Percentiles rank a stretch among this genome's conserved stretches.
Evolutionary conservation across 192 early-diverging fungal species (phyloP).

Genomic region (Chytriomyces sp.): DNA sequence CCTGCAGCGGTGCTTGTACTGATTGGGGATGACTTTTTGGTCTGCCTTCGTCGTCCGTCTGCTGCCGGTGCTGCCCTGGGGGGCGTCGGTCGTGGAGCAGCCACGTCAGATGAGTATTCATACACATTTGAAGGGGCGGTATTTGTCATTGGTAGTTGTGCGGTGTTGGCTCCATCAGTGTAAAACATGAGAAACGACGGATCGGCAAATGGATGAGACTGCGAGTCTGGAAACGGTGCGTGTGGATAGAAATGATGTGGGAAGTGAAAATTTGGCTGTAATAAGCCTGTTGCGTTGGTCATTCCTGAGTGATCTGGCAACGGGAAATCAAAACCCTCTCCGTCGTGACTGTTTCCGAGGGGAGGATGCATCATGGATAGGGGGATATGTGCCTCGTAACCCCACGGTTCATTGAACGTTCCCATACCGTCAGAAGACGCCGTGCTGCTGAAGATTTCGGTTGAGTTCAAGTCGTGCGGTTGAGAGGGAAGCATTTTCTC

Average conservation of each 20-base stretch:
- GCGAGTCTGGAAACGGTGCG: not conserved
- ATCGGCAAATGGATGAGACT: not conserved
- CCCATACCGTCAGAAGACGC: slow-evolving; percentile 17
- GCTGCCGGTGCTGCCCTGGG: too few relatives aligned
- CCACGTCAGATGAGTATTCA: too few relatives aligned
- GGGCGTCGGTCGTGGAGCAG: too few relatives aligned
- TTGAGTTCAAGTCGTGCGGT: not conserved
- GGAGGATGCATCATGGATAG: slow-evolving; percentile 36
- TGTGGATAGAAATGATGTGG: slow-evolving; percentile 21
- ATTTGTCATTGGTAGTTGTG: not conserved
- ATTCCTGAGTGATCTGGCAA: too few relatives aligned
- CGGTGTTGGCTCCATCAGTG: not conserved
- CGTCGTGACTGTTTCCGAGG: not conserved
- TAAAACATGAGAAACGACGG: slow-evolving; percentile 20
- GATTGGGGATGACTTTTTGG: not conserved
- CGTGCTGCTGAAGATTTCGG: not conserved
- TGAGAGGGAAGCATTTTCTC: not conserved
- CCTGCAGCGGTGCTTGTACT: not conserved
- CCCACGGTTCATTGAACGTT: not conserved
- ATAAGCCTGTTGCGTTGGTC: not conserved
- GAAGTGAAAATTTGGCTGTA: slow-evolving; percentile 5
- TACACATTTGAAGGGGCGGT: not conserved
- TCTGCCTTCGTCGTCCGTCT: not conserved
- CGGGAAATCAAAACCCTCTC: too few relatives aligned
- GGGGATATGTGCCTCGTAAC: not conserved